phyloP scores from a whole-genome alignment of 2,329 filamentous ascomycete genomes.

The Pestalotiopsis sp. region DNA sequence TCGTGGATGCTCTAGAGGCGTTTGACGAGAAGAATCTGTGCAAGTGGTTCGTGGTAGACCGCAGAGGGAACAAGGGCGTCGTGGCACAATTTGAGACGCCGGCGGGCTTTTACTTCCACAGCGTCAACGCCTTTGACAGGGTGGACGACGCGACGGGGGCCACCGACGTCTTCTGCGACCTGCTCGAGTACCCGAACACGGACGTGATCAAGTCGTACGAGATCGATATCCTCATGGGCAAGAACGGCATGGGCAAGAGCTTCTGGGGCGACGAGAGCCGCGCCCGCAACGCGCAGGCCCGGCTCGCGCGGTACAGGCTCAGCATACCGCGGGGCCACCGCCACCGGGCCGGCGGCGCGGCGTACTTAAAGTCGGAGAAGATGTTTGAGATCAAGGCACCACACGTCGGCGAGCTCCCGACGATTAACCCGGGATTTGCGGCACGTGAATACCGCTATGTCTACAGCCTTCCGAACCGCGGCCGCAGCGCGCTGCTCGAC shows the following conservation, averaged over 20 bases:
- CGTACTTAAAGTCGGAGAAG: slow-evolving; percentile 29
- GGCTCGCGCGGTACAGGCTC: slow-evolving; percentile 49
- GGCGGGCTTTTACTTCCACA: slow-evolving; percentile 79
- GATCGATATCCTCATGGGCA: slow-evolving; percentile 67
- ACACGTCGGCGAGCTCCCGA: slow-evolving; percentile 65
- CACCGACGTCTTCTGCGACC: slow-evolving; percentile 65
- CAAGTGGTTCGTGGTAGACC: slow-evolving; percentile 77
- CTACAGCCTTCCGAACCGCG: slow-evolving; percentile 60
- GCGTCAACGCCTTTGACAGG: slow-evolving; percentile 77
- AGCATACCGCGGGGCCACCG: slow-evolving; percentile 29
- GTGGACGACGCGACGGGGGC: slow-evolving; percentile 36
- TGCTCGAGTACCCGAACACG: slow-evolving; percentile 64
- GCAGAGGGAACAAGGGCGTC: slow-evolving; percentile 62
- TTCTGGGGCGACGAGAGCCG: slow-evolving; percentile 46
- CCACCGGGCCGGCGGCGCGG: too few relatives aligned
- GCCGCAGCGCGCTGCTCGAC: slow-evolving; percentile 64
- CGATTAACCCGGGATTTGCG: slow-evolving; percentile 61
- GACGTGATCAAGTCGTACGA: slow-evolving; percentile 71
- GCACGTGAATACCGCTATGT: slow-evolving; percentile 61
- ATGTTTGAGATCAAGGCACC: slow-evolving; percentile 52
- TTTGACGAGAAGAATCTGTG: slow-evolving; percentile 61
- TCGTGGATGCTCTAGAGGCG: slow-evolving; percentile 68
- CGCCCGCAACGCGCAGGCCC: slow-evolving; percentile 37
- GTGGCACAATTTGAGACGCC: slow-evolving; percentile 70
- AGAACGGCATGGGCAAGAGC: slow-evolving; percentile 45